A percentile compares a stretch with the other conserved stretches of the same genome.
These are phyloP conservation scores for Dryas drummondii DNA, from an alignment of 306 rosid species.

Conservation along the genomic window DNA sequence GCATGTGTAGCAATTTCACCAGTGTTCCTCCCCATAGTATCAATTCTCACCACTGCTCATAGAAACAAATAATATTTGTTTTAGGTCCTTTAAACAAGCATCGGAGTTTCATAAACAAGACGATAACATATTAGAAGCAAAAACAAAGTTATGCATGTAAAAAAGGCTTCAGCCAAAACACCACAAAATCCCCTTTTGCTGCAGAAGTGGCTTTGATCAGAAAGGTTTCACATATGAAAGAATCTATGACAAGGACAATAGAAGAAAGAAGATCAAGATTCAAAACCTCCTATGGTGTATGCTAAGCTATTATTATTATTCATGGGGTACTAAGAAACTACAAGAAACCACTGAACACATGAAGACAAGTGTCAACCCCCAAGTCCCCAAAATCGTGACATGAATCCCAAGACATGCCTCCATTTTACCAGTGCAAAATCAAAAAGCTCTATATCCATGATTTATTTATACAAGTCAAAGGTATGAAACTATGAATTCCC, in stretches of 20 bases:
- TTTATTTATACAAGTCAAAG: neutral
- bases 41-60: slow-evolving; percentile 32
- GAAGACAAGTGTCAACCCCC: neutral
- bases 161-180: neutral
- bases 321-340: slow-evolving; percentile 6
- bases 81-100: slow-evolving; percentile 8
- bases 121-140: slow-evolving; percentile 2
- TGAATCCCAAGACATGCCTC: neutral
- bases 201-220: slow-evolving; percentile 13
- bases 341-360: slow-evolving; percentile 5
- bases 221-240: slow-evolving; percentile 13
- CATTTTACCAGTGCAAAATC: neutral
- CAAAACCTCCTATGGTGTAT: neutral
- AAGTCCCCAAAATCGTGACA: neutral
- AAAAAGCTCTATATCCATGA: neutral
- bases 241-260: slow-evolving; percentile 7
- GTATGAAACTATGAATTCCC: neutral
- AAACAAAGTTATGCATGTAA: slow-evolving; percentile 1
- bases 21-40: slow-evolving; percentile 61
- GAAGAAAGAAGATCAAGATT: slow-evolving; percentile 12
- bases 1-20: slow-evolving; percentile 41
- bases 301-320: neutral
- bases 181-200: neutral
- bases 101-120: slow-evolving; percentile 17
- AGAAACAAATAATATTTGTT: slow-evolving; percentile 20